Evolutionary conservation across 345 rosid species (phyloP), one percentile per base, ranked within the genome.

Genomic region (Mangifera indica): DNA sequence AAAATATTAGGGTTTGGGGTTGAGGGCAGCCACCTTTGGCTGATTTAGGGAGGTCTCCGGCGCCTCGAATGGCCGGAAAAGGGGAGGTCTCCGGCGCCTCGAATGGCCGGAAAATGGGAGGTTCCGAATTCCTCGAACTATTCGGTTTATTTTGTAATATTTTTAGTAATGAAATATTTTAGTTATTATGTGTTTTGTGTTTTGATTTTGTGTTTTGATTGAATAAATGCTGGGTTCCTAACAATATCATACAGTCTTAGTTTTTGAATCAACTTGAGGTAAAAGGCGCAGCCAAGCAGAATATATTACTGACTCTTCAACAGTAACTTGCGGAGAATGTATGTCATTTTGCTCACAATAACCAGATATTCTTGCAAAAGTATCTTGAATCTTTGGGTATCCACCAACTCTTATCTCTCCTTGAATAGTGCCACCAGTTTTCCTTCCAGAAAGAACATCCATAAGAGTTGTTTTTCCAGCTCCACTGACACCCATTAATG

Each of bases 401-500:
- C 85, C 85, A 8, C 81, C 80, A 53, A 79, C 74, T 71, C 70
- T 73, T 44, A 82, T 74, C 7, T 79, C 74, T 24, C 85, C 85
- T 63, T 79, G 80, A 6, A 82, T 67, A 13, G 72, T 66, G 48
- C 85, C 82, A 42, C 80, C 78, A 7, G 81, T 79, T 74, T 82
- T 82, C 59, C 85, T 67, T 53, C 85, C 85, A 0, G 82, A 66
- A 21, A 82, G 63, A 73, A 79, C 82, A 60, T 82, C 85, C 81
- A 82, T 79, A 55, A 82, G 67, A 11, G 85, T 79, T 21, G 82
- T 82, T 77, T 82, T 82, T 29, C 85, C 85, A 24, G 82, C 85
- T 66, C 85, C 82, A 58, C 85, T 76, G 29, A 79, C 82, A 58
- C 85, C 85, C 82, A 82, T 82, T 48, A 82, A 40, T 66, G 85